Evolutionary conservation across 768 basidiomycete genomes (phyloP).

Genomic region (Boletales sp.): DNA sequence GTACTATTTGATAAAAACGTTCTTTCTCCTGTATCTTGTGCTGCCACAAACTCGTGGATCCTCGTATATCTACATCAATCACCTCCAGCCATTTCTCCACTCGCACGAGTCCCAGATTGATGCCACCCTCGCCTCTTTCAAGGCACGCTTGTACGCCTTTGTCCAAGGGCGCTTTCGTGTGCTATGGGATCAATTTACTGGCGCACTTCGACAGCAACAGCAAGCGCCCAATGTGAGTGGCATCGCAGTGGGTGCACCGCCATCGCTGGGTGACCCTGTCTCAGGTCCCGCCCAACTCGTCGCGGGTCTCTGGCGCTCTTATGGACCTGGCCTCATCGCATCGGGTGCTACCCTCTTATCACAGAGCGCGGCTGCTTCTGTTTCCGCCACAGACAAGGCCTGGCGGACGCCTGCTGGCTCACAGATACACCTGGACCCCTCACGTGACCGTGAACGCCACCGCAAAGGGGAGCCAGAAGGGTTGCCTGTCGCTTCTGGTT

Average conservation of each 20-base stretch:
- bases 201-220: constrained; percentile 45
- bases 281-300: constrained; percentile 65
- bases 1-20: constrained; percentile 76
- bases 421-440: constrained; percentile 28
- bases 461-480: constrained; percentile 49
- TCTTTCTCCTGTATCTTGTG: constrained; percentile 86
- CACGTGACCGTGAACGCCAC: constrained; percentile 47
- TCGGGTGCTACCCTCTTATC: constrained; percentile 61
- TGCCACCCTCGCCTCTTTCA: constrained; percentile 63
- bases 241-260: constrained; percentile 34
- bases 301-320: constrained; percentile 70
- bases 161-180: constrained; percentile 60
- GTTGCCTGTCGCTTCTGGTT: constrained; percentile 28
- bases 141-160: constrained; percentile 55
- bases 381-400: constrained; percentile 24
- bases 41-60: constrained; percentile 89
- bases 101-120: constrained; percentile 86
- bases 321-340: constrained; percentile 70
- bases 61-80: constrained; percentile 74
- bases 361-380: constrained; percentile 44
- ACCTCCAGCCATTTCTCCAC: constrained; percentile 81
- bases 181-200: constrained; percentile 62
- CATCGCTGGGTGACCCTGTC: constrained; percentile 48
- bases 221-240: constrained; percentile 21
- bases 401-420: constrained; percentile 30